Evolutionary conservation across 169 alveolate species (phyloP).

Genomic region (Amoebophrya sp.): DNA sequence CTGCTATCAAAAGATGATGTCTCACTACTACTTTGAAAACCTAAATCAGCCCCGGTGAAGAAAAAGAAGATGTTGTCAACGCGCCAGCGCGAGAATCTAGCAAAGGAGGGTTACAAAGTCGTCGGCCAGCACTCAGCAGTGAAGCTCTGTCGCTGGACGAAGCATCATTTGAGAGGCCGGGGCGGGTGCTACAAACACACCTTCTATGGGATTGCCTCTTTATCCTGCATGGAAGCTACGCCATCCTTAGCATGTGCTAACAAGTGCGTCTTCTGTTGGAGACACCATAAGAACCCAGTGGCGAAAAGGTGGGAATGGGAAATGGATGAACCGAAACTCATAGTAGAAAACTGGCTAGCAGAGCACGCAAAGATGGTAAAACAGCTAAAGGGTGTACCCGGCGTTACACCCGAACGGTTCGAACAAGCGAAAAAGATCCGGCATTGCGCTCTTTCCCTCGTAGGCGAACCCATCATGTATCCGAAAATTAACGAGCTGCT

Average conservation of each 20-base stretch:
- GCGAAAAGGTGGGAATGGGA: constrained; percentile 69
- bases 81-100: constrained; percentile 26
- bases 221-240: constrained; percentile 76
- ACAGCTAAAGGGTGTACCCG: constrained; percentile 29
- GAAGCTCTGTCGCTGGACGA: not conserved
- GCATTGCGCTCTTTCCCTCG: constrained; percentile 77
- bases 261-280: constrained; percentile 82
- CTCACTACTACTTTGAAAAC: not conserved
- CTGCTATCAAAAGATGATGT: not conserved
- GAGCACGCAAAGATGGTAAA: constrained; percentile 23
- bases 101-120: constrained; percentile 58
- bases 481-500: constrained; percentile 69
- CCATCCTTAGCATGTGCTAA: constrained; percentile 80
- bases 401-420: constrained; percentile 32
- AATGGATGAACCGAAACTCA: constrained; percentile 59
- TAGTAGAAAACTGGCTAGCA: constrained; percentile 34
- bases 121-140: constrained; percentile 69
- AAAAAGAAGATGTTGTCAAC: constrained; percentile 30
- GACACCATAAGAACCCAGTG: constrained; percentile 78
- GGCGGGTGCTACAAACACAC: constrained; percentile 82
- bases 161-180: constrained; percentile 60
- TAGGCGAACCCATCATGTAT: constrained; percentile 80
- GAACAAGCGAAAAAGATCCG: constrained; percentile 38
- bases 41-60: not conserved
- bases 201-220: constrained; percentile 71